Evolutionary conservation across 192 early-diverging fungal genomes (phyloP), one percentile per base, ranked within the genome.

Genomic region (Coemansia sp.): DNA sequence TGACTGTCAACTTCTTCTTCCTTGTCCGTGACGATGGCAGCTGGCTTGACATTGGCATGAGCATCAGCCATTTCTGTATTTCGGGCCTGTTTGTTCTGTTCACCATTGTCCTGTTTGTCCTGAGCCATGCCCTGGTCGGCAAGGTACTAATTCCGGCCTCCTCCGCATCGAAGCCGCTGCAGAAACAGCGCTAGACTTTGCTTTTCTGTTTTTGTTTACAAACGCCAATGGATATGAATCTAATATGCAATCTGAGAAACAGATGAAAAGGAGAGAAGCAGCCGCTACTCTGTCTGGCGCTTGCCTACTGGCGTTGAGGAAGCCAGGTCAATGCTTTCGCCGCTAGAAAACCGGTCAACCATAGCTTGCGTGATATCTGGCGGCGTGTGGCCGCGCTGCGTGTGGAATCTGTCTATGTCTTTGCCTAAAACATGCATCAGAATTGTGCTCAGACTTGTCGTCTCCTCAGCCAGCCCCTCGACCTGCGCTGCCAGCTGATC

Each of bases 41-140:
- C 57, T 98, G 96, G 96, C 80, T 98, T 38, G 96, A 98, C 78
- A 98, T 98, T 73, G 96, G 96, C 23, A 95, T 94, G 52, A 93
- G 91, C 54, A 98, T 98, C 70, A 92, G 91, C 63, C 96, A 98
- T 72, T 98, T 96, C 79, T 91, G 93, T 64, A 98, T 98, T 70
- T 89, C 93, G 9, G 89, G 87, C n/a, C 79, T 93, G 61, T 95
- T 98, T 86, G 90, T 94, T 54, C 85, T 98, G 43, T 96, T 98
- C 70, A 92, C 92, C 45, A 94, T 95, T 41, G 74, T 94, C 38
- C 82, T 97, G 65, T 98, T 95, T 80, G 85, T 84, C 40, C 81
- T 94, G 7, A 90, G 90, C 63, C 89, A 93, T 52, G 75, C 81
- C 18, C 67, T 92, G 37, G 83, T 85, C 9, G 82, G 82, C 9